Conservation (phyloP, 1,139 yeast species). For the Hyphopichia fennica region DNA sequence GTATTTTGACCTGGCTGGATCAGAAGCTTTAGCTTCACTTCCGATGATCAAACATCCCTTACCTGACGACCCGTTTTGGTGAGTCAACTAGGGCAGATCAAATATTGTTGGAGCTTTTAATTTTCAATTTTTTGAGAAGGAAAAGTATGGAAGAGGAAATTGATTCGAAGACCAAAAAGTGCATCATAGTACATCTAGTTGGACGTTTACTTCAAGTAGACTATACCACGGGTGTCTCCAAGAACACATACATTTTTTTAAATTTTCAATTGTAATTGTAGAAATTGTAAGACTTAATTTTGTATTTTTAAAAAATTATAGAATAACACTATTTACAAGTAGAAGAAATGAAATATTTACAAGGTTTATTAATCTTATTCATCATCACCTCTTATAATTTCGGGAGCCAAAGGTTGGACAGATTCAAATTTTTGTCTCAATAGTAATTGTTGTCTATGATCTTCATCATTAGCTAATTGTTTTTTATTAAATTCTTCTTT, state of each 20-base stretch:
- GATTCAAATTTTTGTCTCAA: conserved; percentile 62
- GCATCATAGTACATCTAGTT: conserved; percentile 55
- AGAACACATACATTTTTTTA: conserved; percentile 41
- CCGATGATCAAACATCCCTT: conserved; percentile 35
- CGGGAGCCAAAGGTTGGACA: conserved; percentile 59
- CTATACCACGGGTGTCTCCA: conserved; percentile 52
- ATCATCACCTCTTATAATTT: conserved; percentile 37
- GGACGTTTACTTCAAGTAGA: conserved; percentile 12
- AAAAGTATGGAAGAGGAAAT: conserved; percentile 8
- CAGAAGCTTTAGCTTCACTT: conserved; percentile 10
- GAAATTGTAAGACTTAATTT: not conserved
- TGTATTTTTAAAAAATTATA: too few species aligned
- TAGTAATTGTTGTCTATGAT: conserved; percentile 73
- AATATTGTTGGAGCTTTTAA: conserved; percentile 6
- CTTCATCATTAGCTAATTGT: conserved; percentile 59
- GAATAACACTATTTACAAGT: conserved; percentile 3
- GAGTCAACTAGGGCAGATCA: conserved; percentile 39
- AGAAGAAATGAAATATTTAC: not conserved
- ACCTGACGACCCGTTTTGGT: conserved; percentile 46
- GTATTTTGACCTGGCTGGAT: conserved; percentile 19
- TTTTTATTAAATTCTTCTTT: conserved; percentile 32
- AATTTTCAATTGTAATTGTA: not conserved
- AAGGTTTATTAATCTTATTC: not conserved
- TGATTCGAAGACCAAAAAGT: conserved; percentile 24
- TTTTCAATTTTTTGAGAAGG: not conserved